Percentiles rank a stretch among this genome's conserved stretches.
Evolutionary conservation across 441 rosid species (phyloP).

Genomic region (Theobroma grandiflorum): DNA sequence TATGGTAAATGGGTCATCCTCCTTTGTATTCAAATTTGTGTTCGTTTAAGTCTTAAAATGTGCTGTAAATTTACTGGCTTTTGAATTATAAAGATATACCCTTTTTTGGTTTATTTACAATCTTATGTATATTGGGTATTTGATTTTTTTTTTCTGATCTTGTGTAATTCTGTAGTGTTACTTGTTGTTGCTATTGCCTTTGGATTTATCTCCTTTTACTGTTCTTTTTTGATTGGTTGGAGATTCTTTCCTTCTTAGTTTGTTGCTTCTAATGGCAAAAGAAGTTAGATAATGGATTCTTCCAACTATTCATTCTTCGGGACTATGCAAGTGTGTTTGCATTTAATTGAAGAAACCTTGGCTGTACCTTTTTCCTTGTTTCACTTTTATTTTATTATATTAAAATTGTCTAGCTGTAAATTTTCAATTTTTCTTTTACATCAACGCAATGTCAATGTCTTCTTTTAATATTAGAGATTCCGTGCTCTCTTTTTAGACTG

Average conservation of each 20-base stretch:
- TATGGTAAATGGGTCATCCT: conserved; percentile 17
- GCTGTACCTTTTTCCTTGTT: conserved; percentile 35
- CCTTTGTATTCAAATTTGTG: background rate
- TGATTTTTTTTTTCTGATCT: background rate
- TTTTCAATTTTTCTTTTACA: conserved; percentile 17
- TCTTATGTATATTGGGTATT: background rate
- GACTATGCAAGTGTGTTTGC: conserved; percentile 40
- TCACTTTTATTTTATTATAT: conserved; percentile 21
- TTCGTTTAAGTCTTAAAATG: background rate
- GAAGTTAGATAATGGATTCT: conserved; percentile 20
- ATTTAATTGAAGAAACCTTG: conserved; percentile 41
- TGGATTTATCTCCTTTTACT: conserved; percentile 7
- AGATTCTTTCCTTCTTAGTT: conserved; percentile 34
- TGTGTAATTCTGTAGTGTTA: conserved; percentile 1
- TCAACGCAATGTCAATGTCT: conserved; percentile 29
- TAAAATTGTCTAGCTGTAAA: conserved; percentile 40
- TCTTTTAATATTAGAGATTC: conserved; percentile 39
- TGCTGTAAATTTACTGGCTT: background rate
- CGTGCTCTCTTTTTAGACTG: conserved; percentile 42
- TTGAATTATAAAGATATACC: background rate
- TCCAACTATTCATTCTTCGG: conserved; percentile 31
- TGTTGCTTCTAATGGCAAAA: conserved; percentile 27
- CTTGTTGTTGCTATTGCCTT: conserved; percentile 8
- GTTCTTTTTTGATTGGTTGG: conserved; percentile 13
- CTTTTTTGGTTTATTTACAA: background rate